Evolutionary conservation across 2,329 filamentous ascomycete species (phyloP).

Genomic region (Epichloe sp.): DNA sequence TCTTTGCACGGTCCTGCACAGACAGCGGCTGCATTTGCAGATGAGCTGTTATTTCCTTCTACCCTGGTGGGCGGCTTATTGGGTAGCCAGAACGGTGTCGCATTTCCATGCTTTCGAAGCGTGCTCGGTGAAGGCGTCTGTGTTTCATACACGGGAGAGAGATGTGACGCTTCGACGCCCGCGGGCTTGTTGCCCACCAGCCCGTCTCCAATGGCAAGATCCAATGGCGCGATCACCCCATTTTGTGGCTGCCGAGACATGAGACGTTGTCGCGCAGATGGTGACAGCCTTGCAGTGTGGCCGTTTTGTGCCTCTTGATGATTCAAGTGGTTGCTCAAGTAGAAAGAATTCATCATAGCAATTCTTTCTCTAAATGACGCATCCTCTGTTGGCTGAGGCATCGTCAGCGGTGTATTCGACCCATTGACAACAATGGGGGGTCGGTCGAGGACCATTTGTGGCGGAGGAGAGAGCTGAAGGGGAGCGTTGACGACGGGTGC

Average conservation of each 20-base stretch:
- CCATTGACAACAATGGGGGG: slow-evolving; percentile 25
- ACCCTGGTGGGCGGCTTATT: slow-evolving; percentile 11
- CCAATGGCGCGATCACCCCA: slow-evolving; percentile 39
- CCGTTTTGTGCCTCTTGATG: slow-evolving; percentile 19
- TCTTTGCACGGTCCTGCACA: neutral
- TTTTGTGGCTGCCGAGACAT: slow-evolving; percentile 31
- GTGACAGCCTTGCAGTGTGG: slow-evolving; percentile 17
- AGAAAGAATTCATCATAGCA: slow-evolving; percentile 24
- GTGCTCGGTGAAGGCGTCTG: slow-evolving; percentile 57
- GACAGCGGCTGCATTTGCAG: neutral
- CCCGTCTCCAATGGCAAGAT: slow-evolving; percentile 37
- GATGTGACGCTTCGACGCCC: slow-evolving; percentile 31
- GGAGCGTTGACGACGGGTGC: slow-evolving; percentile 3
- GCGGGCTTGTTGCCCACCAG: slow-evolving; percentile 21
- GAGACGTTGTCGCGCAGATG: slow-evolving; percentile 23
- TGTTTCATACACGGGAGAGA: slow-evolving; percentile 65
- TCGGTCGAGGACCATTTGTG: slow-evolving; percentile 12
- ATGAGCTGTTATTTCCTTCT: neutral
- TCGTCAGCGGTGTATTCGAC: slow-evolving; percentile 11
- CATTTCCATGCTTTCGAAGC: slow-evolving; percentile 30
- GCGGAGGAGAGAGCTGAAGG: neutral
- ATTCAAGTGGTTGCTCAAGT: slow-evolving; percentile 14
- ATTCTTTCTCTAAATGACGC: slow-evolving; percentile 29
- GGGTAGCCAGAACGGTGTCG: slow-evolving; percentile 12
- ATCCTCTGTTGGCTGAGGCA: slow-evolving; percentile 18